These are phyloP conservation scores for Ustilago vetiveriae DNA, from an alignment of 1,284 basidiomycete genomes.

Conservation along the genomic window DNA sequence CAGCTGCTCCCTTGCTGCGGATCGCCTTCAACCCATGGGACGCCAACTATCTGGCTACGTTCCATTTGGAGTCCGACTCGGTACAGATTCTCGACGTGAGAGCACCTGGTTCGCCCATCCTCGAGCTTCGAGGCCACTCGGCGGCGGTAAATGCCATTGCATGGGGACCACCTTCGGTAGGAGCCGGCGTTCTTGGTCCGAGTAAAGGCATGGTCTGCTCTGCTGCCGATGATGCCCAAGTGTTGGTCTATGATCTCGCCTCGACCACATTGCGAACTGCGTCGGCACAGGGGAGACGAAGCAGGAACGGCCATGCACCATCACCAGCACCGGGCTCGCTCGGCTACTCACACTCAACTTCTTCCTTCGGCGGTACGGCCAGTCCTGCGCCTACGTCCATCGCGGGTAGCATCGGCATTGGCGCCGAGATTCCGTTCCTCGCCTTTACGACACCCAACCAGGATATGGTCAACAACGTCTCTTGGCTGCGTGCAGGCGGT, in stretches of 20 bases:
- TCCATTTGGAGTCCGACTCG: constrained; percentile 63
- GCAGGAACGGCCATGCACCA: constrained; percentile 58
- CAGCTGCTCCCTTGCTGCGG: constrained; percentile 59
- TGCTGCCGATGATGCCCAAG: constrained; percentile 64
- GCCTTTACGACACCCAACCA: constrained; percentile 59
- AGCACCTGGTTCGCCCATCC: constrained; percentile 64
- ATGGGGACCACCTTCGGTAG: constrained; percentile 64
- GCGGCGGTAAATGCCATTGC: constrained; percentile 63
- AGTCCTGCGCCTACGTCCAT: constrained; percentile 41
- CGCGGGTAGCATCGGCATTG: constrained; percentile 51
- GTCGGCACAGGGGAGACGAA: constrained; percentile 62
- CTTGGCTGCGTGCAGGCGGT: constrained; percentile 57
- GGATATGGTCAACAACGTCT: constrained; percentile 66
- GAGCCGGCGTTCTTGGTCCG: constrained; percentile 48
- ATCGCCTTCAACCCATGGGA: constrained; percentile 67
- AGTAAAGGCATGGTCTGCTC: constrained; percentile 67
- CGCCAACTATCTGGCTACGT: constrained; percentile 67
- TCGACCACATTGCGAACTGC: constrained; percentile 62
- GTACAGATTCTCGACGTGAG: constrained; percentile 67
- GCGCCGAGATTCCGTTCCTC: constrained; percentile 62
- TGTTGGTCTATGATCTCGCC: constrained; percentile 65
- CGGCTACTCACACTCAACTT: constrained; percentile 38
- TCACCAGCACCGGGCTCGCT: constrained; percentile 49
- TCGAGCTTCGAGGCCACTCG: constrained; percentile 64
- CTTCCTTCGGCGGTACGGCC: constrained; percentile 41